Evolutionary conservation across 73 alveolate species (phyloP).

Genomic region (Diophrys appendiculata): DNA sequence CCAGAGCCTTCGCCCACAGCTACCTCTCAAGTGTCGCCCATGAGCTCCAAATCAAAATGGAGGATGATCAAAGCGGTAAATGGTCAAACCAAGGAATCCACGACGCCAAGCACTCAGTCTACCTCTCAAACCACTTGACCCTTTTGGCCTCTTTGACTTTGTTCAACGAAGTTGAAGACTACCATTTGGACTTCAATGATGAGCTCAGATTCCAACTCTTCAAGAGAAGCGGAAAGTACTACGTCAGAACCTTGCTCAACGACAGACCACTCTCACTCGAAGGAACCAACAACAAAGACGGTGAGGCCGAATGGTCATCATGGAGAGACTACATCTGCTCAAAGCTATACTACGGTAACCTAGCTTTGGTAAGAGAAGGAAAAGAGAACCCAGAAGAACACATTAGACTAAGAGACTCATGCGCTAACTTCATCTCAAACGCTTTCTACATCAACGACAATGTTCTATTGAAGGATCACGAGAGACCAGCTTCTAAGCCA

Average conservation of each 20-base stretch:
- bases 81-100: constrained; percentile 12
- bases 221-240: constrained; percentile 12
- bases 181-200: constrained; percentile 27
- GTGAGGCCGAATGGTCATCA: constrained; percentile 9
- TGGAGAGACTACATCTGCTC: constrained; percentile 34
- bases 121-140: constrained; percentile 19
- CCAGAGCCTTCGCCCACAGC: constrained; percentile 25
- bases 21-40: constrained; percentile 25
- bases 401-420: constrained; percentile 15
- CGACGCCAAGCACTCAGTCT: constrained; percentile 21
- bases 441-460: constrained; percentile 22
- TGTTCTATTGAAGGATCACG: constrained; percentile 20
- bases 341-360: constrained; percentile 27
- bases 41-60: constrained; percentile 10
- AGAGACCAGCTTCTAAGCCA: constrained; percentile 14
- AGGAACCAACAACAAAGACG: constrained; percentile 13
- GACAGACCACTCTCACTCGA: constrained; percentile 21
- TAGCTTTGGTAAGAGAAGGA: constrained; percentile 9
- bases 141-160: constrained; percentile 6
- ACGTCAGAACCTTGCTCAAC: constrained; percentile 20
- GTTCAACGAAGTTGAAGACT: constrained; percentile 25
- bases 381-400: constrained; percentile 18
- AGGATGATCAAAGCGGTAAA: constrained; percentile 16
- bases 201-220: constrained; percentile 21
- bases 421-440: constrained; percentile 18